Conservation (phyloP, 2,329 filamentous ascomycete species). For the Neonectria ditissima region DNA sequence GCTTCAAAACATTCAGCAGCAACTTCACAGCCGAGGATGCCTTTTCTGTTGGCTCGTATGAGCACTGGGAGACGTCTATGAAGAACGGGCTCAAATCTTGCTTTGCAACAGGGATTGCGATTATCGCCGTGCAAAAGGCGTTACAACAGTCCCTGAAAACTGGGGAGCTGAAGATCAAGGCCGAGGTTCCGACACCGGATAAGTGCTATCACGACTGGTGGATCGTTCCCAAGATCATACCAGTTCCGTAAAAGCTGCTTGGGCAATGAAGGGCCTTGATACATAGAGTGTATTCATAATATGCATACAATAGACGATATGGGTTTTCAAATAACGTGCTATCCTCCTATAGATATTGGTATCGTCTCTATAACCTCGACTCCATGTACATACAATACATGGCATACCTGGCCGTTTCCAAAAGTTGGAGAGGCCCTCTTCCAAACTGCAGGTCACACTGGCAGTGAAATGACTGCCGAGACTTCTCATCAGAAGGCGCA, state of each 20-base stretch:
- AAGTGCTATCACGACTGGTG: constrained; percentile 74
- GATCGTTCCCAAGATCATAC: constrained; percentile 67
- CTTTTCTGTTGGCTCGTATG: constrained; percentile 68
- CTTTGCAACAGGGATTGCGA: constrained; percentile 75
- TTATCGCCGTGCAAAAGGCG: constrained; percentile 70
- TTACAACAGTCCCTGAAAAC: constrained; percentile 52
- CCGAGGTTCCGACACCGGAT: constrained; percentile 64
- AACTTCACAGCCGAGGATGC: constrained; percentile 64
- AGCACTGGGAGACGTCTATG: constrained; percentile 70
- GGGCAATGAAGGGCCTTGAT: constrained; percentile 6
- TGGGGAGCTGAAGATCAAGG: constrained; percentile 55
- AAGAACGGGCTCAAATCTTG: constrained; percentile 75
- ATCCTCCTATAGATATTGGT: constrained; percentile 9
- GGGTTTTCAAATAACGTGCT: constrained; percentile 44
- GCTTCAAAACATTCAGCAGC: constrained; percentile 64
- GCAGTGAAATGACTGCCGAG: constrained; percentile 28
- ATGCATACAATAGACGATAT: constrained; percentile 36
- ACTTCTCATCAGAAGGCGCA: constrained; percentile 22
- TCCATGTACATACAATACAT: background rate
- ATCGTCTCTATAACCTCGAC: constrained; percentile 8
- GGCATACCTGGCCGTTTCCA: constrained; percentile 23
- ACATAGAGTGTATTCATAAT: constrained; percentile 34
- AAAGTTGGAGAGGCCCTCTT: constrained; percentile 23
- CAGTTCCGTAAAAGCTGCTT: constrained; percentile 22
- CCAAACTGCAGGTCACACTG: constrained; percentile 29